A percentile compares a stretch with the other conserved stretches of the same genome.
phyloP scores from a whole-genome alignment of 139 green algal genomes.

The Haematococcus sp. region DNA sequence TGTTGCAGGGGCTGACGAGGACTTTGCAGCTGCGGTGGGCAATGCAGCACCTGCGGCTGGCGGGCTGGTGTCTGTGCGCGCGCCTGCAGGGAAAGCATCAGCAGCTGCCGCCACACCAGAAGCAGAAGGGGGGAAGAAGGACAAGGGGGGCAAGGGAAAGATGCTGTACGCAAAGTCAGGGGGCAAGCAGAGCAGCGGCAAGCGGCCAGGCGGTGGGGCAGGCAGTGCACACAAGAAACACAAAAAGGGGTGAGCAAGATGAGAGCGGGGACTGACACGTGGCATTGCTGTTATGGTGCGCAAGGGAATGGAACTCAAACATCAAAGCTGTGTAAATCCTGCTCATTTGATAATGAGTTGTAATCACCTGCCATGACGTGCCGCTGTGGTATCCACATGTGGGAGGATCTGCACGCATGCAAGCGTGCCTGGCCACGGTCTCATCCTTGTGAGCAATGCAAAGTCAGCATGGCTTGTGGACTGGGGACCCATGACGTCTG shows the following conservation, averaged over 20 bases:
- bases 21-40: slow-evolving; percentile 59
- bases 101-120: not conserved
- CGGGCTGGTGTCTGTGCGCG: slow-evolving; percentile 33
- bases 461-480: too few relatives aligned
- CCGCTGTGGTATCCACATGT: too few relatives aligned
- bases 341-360: too few relatives aligned
- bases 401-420: too few relatives aligned
- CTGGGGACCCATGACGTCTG: too few relatives aligned
- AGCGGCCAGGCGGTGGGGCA: not conserved
- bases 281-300: too few relatives aligned
- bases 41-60: slow-evolving; percentile 26
- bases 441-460: too few relatives aligned
- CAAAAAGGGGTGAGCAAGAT: not conserved
- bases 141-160: not conserved
- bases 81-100: not conserved
- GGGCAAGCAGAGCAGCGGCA: not conserved
- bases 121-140: not conserved
- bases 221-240: not conserved
- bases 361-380: too few relatives aligned
- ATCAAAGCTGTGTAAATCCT: too few relatives aligned
- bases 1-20: slow-evolving; percentile 47
- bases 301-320: too few relatives aligned
- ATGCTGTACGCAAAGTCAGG: slow-evolving; percentile 7
- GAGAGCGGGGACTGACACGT: too few relatives aligned
- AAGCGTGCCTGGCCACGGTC: too few relatives aligned